These are phyloP conservation scores for Pseudogymnoascus sp. DNA, from an alignment of 2,329 filamentous ascomycete species.

Conservation along the genomic window DNA sequence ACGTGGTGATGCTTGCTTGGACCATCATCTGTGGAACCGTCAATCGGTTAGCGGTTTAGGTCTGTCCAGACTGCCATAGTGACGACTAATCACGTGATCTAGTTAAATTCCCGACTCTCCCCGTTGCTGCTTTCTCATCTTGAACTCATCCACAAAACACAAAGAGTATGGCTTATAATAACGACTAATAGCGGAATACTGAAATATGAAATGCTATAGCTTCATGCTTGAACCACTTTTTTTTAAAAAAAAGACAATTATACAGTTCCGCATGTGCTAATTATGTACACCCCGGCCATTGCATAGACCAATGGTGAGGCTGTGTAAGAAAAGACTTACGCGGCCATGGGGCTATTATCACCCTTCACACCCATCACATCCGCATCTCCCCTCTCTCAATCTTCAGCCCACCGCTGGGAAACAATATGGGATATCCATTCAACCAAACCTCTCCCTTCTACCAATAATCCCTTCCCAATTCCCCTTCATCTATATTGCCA, in stretches of 20 bases:
- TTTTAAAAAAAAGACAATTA: background rate
- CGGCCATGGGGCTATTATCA: background rate
- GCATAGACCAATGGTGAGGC: background rate
- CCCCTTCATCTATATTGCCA: slow-evolving; percentile 1
- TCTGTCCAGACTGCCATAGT: background rate
- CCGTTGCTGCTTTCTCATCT: background rate
- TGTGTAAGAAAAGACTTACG: slow-evolving; percentile 3
- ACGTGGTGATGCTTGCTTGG: slow-evolving; percentile 7
- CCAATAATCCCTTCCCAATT: background rate
- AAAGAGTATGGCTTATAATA: background rate
- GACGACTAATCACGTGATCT: background rate
- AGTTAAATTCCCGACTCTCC: background rate
- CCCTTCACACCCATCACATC: background rate
- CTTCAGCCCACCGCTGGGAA: background rate
- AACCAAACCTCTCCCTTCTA: background rate
- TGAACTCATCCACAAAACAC: background rate
- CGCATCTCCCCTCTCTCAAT: background rate
- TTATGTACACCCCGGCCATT: background rate
- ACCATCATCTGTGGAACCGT: background rate
- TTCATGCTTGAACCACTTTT: background rate
- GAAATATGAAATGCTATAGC: background rate
- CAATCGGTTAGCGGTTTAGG: background rate
- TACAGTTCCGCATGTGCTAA: background rate
- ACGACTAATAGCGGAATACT: background rate
- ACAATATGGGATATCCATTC: background rate